Evolutionary conservation across 176 grass and related monocot genomes (phyloP).

Genomic region (Pontederia paniculata): DNA sequence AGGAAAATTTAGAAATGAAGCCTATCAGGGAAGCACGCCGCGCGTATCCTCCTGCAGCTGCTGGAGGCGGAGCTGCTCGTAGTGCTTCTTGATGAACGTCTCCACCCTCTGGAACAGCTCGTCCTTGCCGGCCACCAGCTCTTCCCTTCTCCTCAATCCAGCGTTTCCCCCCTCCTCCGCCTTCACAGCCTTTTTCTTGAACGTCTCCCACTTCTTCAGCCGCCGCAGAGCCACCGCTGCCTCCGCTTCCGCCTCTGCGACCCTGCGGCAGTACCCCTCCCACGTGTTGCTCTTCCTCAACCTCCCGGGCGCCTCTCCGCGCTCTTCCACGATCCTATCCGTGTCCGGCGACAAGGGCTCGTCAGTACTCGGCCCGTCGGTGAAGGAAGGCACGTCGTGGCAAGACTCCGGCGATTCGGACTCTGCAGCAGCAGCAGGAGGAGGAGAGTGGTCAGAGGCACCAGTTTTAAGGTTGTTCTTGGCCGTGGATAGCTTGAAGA

Average conservation of each 20-base stretch:
- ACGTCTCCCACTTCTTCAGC: neutral
- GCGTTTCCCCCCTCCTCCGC: neutral
- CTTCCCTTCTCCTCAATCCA: slow-evolving; percentile 13
- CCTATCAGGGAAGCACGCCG: neutral
- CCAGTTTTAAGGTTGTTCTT: neutral
- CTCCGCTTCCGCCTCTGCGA: neutral
- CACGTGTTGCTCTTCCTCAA: neutral
- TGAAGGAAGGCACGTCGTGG: neutral
- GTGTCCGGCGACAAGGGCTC: neutral
- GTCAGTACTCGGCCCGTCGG: neutral
- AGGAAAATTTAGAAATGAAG: neutral
- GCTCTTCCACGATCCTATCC: neutral
- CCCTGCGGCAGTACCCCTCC: neutral
- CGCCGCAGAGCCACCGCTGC: neutral
- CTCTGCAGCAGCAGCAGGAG: neutral
- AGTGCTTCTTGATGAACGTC: slow-evolving; percentile 27
- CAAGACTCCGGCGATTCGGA: neutral
- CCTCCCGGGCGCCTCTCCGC: neutral
- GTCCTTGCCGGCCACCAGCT: slow-evolving; percentile 10
- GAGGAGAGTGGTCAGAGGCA: neutral
- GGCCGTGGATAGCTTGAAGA: neutral
- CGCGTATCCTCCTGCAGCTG: slow-evolving; percentile 21
- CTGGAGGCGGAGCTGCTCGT: slow-evolving; percentile 22
- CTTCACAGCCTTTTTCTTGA: neutral
- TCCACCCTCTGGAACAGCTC: slow-evolving; percentile 31